phyloP scores from a whole-genome alignment of 352 stramenopile species.

The Phytophthora tubulina region DNA sequence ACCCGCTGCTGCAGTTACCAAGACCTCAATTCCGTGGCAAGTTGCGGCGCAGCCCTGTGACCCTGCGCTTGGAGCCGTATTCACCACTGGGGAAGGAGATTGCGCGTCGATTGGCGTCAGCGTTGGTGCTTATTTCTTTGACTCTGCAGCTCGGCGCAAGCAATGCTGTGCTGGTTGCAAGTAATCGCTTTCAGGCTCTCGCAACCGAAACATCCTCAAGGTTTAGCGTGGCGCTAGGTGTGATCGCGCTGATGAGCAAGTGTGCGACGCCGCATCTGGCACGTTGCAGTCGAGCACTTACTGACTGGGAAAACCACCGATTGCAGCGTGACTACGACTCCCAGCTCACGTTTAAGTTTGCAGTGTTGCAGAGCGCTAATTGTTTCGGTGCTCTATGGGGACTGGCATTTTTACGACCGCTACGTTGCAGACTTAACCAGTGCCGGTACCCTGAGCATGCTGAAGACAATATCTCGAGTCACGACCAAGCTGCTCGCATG shows the following conservation, averaged over 20 bases:
- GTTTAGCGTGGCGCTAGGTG: slow-evolving; percentile 42
- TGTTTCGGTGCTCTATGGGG: slow-evolving; percentile 66
- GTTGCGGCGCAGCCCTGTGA: slow-evolving; percentile 60
- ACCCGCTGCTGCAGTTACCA: slow-evolving; percentile 33
- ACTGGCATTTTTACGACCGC: slow-evolving; percentile 55
- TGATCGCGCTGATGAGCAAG: slow-evolving; percentile 49
- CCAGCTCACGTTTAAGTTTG: slow-evolving; percentile 82
- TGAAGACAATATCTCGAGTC: slow-evolving; percentile 41
- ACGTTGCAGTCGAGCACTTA: slow-evolving; percentile 54
- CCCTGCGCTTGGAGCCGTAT: slow-evolving; percentile 63
- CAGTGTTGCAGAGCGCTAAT: slow-evolving; percentile 72
- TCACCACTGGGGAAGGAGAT: slow-evolving; percentile 47
- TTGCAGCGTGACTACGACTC: slow-evolving; percentile 72
- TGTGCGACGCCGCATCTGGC: slow-evolving; percentile 40
- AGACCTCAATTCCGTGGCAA: slow-evolving; percentile 70
- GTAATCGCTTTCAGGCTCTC: slow-evolving; percentile 38
- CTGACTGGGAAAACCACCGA: slow-evolving; percentile 81
- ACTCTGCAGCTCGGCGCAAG: slow-evolving; percentile 34
- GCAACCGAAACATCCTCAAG: slow-evolving; percentile 16
- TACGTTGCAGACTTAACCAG: slow-evolving; percentile 29
- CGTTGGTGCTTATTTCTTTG: slow-evolving; percentile 36
- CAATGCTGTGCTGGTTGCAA: slow-evolving; percentile 54
- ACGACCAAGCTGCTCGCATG: slow-evolving; percentile 57
- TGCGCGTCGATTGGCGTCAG: slow-evolving; percentile 40
- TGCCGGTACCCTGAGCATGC: slow-evolving; percentile 32